Evolutionary conservation across 2,329 filamentous ascomycete species (phyloP).

Genomic region (Clonostachys rhizophaga): DNA sequence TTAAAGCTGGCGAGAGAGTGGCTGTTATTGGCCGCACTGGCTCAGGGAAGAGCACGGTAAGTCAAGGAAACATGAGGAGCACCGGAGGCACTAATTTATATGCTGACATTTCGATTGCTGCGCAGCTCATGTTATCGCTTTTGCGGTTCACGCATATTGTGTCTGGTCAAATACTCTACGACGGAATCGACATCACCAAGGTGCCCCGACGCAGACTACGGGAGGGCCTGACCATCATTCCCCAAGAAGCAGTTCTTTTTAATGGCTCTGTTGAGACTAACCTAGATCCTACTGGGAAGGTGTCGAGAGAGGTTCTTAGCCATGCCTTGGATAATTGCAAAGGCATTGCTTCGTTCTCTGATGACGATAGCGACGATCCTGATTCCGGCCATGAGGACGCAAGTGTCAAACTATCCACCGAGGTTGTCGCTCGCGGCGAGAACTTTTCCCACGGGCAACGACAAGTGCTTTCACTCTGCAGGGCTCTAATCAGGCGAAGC

Average conservation of each 20-base stretch:
- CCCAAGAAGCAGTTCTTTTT: conserved; percentile 54
- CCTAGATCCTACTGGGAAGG: conserved; percentile 58
- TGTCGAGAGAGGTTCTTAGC: conserved; percentile 47
- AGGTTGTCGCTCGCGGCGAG: conserved; percentile 46
- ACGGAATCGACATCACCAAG: conserved; percentile 50
- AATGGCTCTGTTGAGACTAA: conserved; percentile 49
- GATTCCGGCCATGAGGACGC: background rate
- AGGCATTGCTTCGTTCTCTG: conserved; percentile 47
- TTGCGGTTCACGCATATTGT: conserved; percentile 48
- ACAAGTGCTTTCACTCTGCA: conserved; percentile 50
- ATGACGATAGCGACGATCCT: conserved; percentile 2
- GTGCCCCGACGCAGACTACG: conserved; percentile 45
- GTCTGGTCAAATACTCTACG: conserved; percentile 47
- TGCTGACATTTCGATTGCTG: background rate
- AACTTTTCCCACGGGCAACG: conserved; percentile 55
- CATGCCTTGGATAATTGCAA: conserved; percentile 59
- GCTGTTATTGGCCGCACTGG: conserved; percentile 79
- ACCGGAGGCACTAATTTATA: background rate
- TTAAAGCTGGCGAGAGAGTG: conserved; percentile 66
- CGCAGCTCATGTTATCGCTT: conserved; percentile 44
- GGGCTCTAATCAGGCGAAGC: conserved; percentile 48
- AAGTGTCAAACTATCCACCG: conserved; percentile 31
- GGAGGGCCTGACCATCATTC: conserved; percentile 51
- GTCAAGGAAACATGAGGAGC: conserved; percentile 8
- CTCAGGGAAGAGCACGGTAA: conserved; percentile 77